Evolutionary conservation across 2,329 filamentous ascomycete genomes (phyloP).

Genomic region (Fusarium odoratissimum): DNA sequence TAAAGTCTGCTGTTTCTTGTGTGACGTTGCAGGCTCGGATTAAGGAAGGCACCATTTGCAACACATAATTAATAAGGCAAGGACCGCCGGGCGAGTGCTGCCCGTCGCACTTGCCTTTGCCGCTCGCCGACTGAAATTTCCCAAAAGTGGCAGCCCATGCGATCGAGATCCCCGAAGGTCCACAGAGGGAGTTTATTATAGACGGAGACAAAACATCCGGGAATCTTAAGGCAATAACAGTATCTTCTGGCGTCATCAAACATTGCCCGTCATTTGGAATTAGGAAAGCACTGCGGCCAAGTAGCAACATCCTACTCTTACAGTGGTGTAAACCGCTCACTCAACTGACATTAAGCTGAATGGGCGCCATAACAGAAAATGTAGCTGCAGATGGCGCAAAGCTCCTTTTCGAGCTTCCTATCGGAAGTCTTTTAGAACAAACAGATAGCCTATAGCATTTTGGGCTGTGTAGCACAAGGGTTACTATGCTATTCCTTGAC

Average conservation of each 20-base stretch:
- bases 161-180: conserved; percentile 29
- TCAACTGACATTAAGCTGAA: background rate
- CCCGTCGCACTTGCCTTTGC: conserved; percentile 21
- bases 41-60: conserved; percentile 26
- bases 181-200: conserved; percentile 1
- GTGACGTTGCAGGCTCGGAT: conserved; percentile 40
- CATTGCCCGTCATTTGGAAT: background rate
- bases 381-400: conserved; percentile 2
- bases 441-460: conserved; percentile 7
- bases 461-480: background rate
- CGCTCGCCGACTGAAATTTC: conserved; percentile 7
- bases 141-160: conserved; percentile 11
- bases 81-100: conserved; percentile 17
- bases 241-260: background rate
- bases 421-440: conserved; percentile 17
- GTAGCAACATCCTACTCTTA: background rate
- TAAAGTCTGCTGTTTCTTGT: conserved; percentile 31
- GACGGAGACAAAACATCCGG: background rate
- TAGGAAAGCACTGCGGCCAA: background rate
- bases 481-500: conserved; percentile 2
- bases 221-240: background rate
- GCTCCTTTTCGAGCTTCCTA: background rate
- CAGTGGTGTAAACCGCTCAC: background rate
- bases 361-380: background rate
- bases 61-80: conserved; percentile 16